Base-by-base conservation (phyloP, 176 grass and related monocot species). In the Hordeum marinum region DNA sequence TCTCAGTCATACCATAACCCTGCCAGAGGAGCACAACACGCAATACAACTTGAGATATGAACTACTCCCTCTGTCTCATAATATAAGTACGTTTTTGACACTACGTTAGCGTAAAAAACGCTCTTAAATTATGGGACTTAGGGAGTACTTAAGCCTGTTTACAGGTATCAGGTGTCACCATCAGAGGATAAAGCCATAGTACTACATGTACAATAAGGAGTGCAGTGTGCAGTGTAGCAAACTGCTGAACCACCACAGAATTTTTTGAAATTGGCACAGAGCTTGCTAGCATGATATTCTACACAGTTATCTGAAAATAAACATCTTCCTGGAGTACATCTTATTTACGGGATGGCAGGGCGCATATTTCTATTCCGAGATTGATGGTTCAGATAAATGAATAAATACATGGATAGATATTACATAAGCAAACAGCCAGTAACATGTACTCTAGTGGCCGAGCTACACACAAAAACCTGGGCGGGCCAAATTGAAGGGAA, bases 1-100 rank as follows among this genome's bases (percentile, higher is more conserved):
- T 98, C 88, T 96, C 96, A 26, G 93, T 98, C 96, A 98, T 95
- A 74, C 93, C 96, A 77, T 98, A 95, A 72, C 96, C 96, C 96
- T 92, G 81, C 66, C 73, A 84, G 21, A 81, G 18, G 17, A 77
- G 39, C 24, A 43, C 25, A 76, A 60, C 73, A 66, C 10, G 1
- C 31, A 18, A 83, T 79, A 17, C 17, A 82, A 52, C 29, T 57
- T 86, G 78, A 82, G 42, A 71, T 52, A 23, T 46, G 23, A n/a
- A 72, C 27, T 75, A 48, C 29, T 29, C 29, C 29, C 29, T 29
- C 29, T 2, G 29, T 29, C 29, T 29, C 29, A 29, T 29, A 29
- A 29, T 29, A 29, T 29, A 29, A 29, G 29, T 1, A 2, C 29
- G 29, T 29, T 29, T 29, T 29, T 29, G 1, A 29, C 29, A 29